Evolutionary conservation across 2,329 filamentous ascomycete species (phyloP), one percentile per base, ranked within the genome.

Genomic region (Bipolaris zeicola): DNA sequence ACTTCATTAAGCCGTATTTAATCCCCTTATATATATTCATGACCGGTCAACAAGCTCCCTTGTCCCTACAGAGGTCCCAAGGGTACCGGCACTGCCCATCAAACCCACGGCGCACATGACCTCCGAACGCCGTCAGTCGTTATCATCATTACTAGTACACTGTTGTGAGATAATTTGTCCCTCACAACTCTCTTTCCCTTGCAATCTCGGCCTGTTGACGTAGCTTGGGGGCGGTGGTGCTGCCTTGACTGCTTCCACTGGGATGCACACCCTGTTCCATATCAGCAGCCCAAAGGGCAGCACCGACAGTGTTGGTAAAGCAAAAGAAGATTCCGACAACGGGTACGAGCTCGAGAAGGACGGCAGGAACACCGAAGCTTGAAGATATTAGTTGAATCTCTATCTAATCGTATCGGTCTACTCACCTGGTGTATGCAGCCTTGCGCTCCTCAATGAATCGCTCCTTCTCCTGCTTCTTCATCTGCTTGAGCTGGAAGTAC

Each of bases 271-370:
- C 55, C 52, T 72, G 55, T 75, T 96, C 92, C 56, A 96, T 85
- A 74, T 96, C 92, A 16, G 91, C 90, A 38, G 94, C 93, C 92
- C 92, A 97, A n/a, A 98, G 79, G 6, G 94, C 94, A 51, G 93
- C 94, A 6, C 92, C 94, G 56, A 96, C 92, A 1, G 91, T 89
- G 75, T 96, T 97, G 14, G 92, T 96, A 75, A 96, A 97, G 0
- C 89, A 84, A 70, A 96, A 96, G 58, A 94, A 83, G 50, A 96
- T 89, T 5, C 90, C 93, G 6, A 83, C 86, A 59, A 97, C 79
- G 0, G 94, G 94, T 2, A 97, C 78, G 81, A 96, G 89, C 73
- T 97, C 92, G 3, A 97, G 82, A 0, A 95, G 77, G 45, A 90
- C 91, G 5, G 92, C 89, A 2, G 91, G 85, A 55, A 96, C 90